Evolutionary conservation across 2,329 filamentous ascomycete species (phyloP).

Genomic region (Diaporthe aspalathi): DNA sequence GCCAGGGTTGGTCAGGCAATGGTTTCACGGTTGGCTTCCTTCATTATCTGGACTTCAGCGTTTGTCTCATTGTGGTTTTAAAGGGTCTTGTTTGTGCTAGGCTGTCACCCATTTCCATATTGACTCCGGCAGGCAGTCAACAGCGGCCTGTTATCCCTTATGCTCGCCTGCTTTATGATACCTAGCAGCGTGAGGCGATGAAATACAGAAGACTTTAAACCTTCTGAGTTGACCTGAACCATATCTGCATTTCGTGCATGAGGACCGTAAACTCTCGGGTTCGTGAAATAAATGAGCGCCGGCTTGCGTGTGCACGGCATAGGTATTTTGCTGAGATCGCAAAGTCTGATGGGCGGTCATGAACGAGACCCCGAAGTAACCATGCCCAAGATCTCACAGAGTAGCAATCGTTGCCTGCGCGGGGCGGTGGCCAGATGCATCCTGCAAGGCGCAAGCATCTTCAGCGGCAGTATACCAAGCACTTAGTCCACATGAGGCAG

Average conservation of each 20-base stretch:
- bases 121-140: neutral
- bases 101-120: neutral
- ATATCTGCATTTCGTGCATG: neutral
- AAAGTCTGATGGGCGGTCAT: neutral
- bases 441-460: neutral
- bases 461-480: neutral
- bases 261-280: too few relatives aligned
- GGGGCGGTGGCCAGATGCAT: too few relatives aligned
- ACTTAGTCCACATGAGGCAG: neutral
- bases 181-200: constrained; percentile 25
- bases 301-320: too few relatives aligned
- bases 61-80: constrained; percentile 5
- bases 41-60: constrained; percentile 23
- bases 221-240: neutral
- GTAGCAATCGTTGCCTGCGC: neutral
- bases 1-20: constrained; percentile 10
- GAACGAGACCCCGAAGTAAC: too few relatives aligned
- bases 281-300: too few relatives aligned
- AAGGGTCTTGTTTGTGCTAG: constrained; percentile 1
- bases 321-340: too few relatives aligned
- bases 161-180: constrained; percentile 25
- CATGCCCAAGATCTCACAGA: neutral
- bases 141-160: constrained; percentile 9
- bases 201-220: constrained; percentile 8
- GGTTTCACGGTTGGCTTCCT: constrained; percentile 22